Evolutionary conservation across 2,329 filamentous ascomycete species (phyloP).

Genomic region (Xylariaceae sp.): DNA sequence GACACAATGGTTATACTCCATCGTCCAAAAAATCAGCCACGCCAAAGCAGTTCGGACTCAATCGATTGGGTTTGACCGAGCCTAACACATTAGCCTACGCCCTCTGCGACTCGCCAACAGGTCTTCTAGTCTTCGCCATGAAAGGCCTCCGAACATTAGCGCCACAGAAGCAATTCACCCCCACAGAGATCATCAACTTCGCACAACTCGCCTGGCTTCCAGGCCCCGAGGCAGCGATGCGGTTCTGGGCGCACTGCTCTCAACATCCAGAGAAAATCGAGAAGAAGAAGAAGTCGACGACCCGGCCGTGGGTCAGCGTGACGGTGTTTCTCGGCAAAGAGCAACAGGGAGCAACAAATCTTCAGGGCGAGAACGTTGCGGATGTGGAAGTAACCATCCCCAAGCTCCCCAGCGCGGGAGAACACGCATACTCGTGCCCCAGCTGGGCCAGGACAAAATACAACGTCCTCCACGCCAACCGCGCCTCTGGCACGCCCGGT

Average conservation of each 20-base stretch:
- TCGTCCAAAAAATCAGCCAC: constrained; percentile 16
- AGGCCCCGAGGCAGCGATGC: constrained; percentile 57
- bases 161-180: constrained; percentile 39
- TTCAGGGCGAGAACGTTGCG: constrained; percentile 16
- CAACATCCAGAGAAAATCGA: constrained; percentile 33
- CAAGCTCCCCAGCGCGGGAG: constrained; percentile 4
- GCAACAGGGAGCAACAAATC: neutral
- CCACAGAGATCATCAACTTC: constrained; percentile 55
- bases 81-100: constrained; percentile 57
- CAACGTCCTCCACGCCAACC: constrained; percentile 39
- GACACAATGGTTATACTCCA: constrained; percentile 20
- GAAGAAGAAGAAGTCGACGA: constrained; percentile 19
- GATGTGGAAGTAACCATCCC: constrained; percentile 19
- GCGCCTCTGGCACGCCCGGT: constrained; percentile 38
- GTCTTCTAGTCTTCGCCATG: constrained; percentile 52
- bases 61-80: constrained; percentile 34
- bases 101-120: constrained; percentile 58
- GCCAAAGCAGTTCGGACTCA: constrained; percentile 27
- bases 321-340: constrained; percentile 45
- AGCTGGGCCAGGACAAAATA: constrained; percentile 45
- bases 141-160: constrained; percentile 42
- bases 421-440: constrained; percentile 40
- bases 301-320: constrained; percentile 40
- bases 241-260: constrained; percentile 50
- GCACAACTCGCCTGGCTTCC: constrained; percentile 63